These are phyloP conservation scores for Fomitopsis pulvina DNA, from an alignment of 768 basidiomycete genomes.

Conservation along the genomic window DNA sequence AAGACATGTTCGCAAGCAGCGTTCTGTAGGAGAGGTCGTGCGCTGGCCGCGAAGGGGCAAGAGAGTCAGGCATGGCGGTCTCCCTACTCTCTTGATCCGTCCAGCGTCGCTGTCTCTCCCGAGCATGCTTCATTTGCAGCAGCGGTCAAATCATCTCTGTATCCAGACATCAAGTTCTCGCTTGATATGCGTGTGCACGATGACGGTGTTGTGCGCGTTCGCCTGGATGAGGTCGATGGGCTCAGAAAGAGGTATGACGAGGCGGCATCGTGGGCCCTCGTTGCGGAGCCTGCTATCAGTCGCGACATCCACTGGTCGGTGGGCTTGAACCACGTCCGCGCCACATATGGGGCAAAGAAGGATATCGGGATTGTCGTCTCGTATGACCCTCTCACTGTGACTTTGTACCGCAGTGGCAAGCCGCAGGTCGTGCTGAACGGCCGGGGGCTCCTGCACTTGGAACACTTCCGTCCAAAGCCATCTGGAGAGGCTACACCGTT, in stretches of 20 bases:
- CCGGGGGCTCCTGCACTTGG: conserved; percentile 90
- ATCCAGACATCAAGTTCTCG: conserved; percentile 77
- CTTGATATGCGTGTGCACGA: conserved; percentile 80
- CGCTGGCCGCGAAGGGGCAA: conserved; percentile 67
- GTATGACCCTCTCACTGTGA: conserved; percentile 72
- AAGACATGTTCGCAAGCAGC: conserved; percentile 93
- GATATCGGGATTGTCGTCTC: conserved; percentile 60
- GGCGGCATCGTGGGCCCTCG: conserved; percentile 82
- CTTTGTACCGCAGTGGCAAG: conserved; percentile 64
- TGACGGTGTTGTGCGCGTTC: conserved; percentile 84
- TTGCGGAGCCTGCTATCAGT: conserved; percentile 63
- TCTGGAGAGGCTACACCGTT: conserved; percentile 35
- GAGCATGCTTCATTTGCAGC: conserved; percentile 64
- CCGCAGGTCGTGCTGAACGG: conserved; percentile 89
- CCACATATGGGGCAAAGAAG: conserved; percentile 57
- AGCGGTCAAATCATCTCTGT: conserved; percentile 69
- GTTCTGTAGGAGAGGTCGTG: conserved; percentile 90
- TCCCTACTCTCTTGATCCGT: conserved; percentile 73
- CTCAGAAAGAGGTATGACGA: conserved; percentile 86
- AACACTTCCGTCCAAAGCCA: conserved; percentile 83
- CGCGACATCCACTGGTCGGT: conserved; percentile 55
- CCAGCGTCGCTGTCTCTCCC: conserved; percentile 44
- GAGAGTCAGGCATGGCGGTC: conserved; percentile 65
- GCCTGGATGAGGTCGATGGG: conserved; percentile 85
- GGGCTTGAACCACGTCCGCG: conserved; percentile 58